Evolutionary conservation across 805 yeast species (phyloP).

Genomic region (Metschnikowia baotianmanensis): DNA sequence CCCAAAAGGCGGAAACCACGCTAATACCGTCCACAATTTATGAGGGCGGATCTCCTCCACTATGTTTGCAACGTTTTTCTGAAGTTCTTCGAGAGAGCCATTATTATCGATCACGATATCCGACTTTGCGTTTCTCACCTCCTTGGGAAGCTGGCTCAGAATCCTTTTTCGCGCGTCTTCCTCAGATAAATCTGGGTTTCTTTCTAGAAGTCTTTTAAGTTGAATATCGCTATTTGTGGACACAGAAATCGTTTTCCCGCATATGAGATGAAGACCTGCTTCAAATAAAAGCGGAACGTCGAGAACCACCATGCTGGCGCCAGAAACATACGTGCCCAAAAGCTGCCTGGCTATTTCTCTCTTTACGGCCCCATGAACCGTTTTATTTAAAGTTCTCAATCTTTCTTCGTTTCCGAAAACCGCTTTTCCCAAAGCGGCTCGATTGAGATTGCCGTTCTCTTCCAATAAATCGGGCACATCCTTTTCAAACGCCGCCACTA

Average conservation of each 20-base stretch:
- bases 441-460: conserved; percentile 50
- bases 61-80: conserved; percentile 21
- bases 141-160: conserved; percentile 68
- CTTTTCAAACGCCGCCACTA: conserved; percentile 57
- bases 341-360: conserved; percentile 60
- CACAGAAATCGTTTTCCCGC: conserved; percentile 72
- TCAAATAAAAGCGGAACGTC: conserved; percentile 94
- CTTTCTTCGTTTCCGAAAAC: conserved; percentile 71
- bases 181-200: conserved; percentile 65
- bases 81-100: conserved; percentile 24
- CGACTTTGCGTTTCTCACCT: conserved; percentile 53
- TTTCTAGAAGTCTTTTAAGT: conserved; percentile 53
- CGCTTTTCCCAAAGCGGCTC: conserved; percentile 71
- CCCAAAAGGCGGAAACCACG: conserved; percentile 44
- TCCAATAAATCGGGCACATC: conserved; percentile 50
- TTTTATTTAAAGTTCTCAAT: conserved; percentile 58
- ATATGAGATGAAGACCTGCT: conserved; percentile 62
- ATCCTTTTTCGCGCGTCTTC: conserved; percentile 75
- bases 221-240: conserved; percentile 60
- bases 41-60: conserved; percentile 32
- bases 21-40: conserved; percentile 21
- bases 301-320: conserved; percentile 61
- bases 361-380: conserved; percentile 87
- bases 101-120: conserved; percentile 71
- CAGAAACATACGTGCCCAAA: conserved; percentile 53